Conservation (phyloP, 345 rosid genomes). For the Populus alba region DNA sequence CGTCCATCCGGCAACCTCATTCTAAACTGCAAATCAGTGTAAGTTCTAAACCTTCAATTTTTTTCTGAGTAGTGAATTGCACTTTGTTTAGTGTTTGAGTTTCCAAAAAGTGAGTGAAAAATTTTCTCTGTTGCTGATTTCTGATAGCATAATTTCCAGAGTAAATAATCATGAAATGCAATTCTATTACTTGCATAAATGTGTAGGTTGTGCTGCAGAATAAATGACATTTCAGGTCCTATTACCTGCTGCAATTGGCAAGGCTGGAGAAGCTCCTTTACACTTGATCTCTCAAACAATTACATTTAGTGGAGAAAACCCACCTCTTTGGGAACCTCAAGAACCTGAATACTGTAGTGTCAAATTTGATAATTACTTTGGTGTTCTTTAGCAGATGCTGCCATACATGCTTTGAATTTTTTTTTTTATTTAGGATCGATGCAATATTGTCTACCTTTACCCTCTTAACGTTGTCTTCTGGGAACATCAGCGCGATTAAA, state of each 20-base stretch:
- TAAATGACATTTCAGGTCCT: slow-evolving; percentile 79
- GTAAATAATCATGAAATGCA: neutral
- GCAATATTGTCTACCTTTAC: slow-evolving; percentile 3
- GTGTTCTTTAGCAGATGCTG: neutral
- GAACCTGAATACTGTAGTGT: slow-evolving; percentile 76
- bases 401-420: neutral
- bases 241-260: slow-evolving; percentile 84
- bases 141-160: neutral
- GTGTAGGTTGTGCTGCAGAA: slow-evolving; percentile 92
- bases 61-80: neutral
- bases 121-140: neutral
- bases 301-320: slow-evolving; percentile 70
- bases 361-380: neutral
- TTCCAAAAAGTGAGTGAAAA: neutral
- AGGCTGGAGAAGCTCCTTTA: slow-evolving; percentile 75
- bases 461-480: slow-evolving; percentile 16
- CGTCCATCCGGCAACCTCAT: slow-evolving; percentile 78
- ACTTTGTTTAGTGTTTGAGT: neutral
- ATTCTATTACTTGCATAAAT: slow-evolving; percentile 6
- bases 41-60: slow-evolving; percentile 31
- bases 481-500: slow-evolving; percentile 74
- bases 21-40: slow-evolving; percentile 85
- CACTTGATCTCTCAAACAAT: slow-evolving; percentile 95
- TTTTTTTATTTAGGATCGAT: slow-evolving; percentile 1
- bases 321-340: slow-evolving; percentile 60